Evolutionary conservation across 2,329 filamentous ascomycete species (phyloP), one percentile per base, ranked within the genome.

Genomic region (Leptographium lundbergii): DNA sequence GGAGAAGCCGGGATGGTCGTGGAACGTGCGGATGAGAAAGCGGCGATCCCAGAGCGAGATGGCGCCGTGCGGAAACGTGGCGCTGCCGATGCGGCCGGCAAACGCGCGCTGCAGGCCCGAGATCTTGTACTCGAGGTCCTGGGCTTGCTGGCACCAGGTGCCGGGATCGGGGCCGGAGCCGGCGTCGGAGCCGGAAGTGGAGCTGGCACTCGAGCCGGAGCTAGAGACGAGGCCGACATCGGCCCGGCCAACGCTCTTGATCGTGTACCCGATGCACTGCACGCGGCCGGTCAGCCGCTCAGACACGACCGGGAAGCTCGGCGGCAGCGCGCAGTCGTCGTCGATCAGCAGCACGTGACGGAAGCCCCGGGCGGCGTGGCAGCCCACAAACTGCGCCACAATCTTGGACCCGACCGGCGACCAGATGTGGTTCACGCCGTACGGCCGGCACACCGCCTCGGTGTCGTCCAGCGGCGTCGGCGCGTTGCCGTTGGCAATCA

Each of bases 61-160:
- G 58, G 58, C 58, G 47, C 58, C 58, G 48, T 59, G 58, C 4
- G 58, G 58, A 17, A 59, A 59, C 9, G 58, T 59, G 45, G 53
- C 58, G 36, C 53, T 56, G 58, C 58, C 58, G 2, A 59, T 24
- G 2, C 22, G 27, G 58, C 58, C 58, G 36, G 58, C 58, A 5
- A 59, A 25, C 5, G 58, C 54, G 22, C 58, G 58, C 53, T 59
- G 58, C 54, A 59, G 54, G 32, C 58, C 58, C 3, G 42, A 51
- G 58, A 59, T 59, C 58, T 59, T 59, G 54, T 59, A 59, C 36
- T 59, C 58, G 58, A 59, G 58, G 36, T 59, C 58, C 58, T 59
- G 58, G 4, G 58, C 58, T 45, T 59, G 58, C 48, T 59, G 58
- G 45, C 58, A 59, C 52, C 42, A 56, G 7, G 53, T 25, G 34